Conservation (phyloP, 345 rosid species). For the Rhodamnia argentea region DNA sequence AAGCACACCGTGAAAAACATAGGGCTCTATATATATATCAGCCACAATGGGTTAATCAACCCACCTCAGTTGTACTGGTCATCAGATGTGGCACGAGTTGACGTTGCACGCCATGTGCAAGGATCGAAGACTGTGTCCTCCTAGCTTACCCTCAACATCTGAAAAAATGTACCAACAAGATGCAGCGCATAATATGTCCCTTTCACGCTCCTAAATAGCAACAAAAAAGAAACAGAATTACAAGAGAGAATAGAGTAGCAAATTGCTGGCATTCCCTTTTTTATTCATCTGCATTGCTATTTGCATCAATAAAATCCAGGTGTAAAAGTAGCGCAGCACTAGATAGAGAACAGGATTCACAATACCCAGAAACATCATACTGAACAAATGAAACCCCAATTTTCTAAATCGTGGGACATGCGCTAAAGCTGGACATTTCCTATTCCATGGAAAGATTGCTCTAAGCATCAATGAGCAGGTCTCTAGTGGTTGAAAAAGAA, state of each 20-base stretch:
- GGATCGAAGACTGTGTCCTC: slow-evolving; percentile 53
- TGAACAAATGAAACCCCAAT: background rate
- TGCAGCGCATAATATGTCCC: slow-evolving; percentile 27
- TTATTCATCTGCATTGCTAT: background rate
- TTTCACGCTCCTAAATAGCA: slow-evolving; percentile 55
- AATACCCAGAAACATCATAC: background rate
- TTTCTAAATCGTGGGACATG: background rate
- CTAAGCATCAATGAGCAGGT: background rate
- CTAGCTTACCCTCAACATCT: slow-evolving; percentile 75
- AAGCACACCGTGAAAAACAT: background rate
- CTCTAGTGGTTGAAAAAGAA: background rate
- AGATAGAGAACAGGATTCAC: background rate
- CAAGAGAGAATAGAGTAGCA: background rate
- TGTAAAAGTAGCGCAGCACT: background rate
- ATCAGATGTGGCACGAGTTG: slow-evolving; percentile 69
- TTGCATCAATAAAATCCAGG: background rate
- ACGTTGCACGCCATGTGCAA: slow-evolving; percentile 48
- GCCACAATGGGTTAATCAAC: background rate
- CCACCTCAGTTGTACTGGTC: slow-evolving; percentile 68
- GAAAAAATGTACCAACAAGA: slow-evolving; percentile 74
- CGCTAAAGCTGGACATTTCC: background rate
- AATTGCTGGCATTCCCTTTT: background rate
- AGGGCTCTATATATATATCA: background rate
- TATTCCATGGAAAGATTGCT: background rate
- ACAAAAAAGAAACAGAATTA: background rate